Conservation (phyloP, 306 rosid genomes). For the Argentina anserina region DNA sequence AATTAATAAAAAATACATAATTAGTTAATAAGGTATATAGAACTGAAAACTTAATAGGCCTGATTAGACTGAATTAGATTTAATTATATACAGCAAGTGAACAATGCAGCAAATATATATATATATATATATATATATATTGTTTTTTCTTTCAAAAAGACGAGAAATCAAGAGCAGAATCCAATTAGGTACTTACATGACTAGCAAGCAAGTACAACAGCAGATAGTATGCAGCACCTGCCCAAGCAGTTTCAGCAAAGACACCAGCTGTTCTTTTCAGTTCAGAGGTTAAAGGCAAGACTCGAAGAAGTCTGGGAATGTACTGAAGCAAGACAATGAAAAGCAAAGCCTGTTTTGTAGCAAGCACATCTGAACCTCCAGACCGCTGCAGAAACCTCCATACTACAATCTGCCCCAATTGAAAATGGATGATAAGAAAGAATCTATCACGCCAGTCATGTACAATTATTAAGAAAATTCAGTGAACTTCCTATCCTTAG, state of each 20-base stretch:
- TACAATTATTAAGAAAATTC: not conserved
- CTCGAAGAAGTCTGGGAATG: conserved; percentile 78
- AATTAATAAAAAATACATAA: not conserved
- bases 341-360: conserved; percentile 85
- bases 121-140: no score
- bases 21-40: not conserved
- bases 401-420: conserved; percentile 73
- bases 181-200: conserved; percentile 64
- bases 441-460: not conserved
- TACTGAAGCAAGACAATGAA: conserved; percentile 83
- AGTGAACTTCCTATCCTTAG: not conserved
- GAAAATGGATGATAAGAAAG: not conserved
- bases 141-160: no score
- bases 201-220: conserved; percentile 95
- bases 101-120: conserved; percentile 13
- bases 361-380: conserved; percentile 70
- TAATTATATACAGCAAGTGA: conserved; percentile 14
- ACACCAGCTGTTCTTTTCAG: conserved; percentile 95
- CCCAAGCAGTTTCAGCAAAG: conserved; percentile 99
- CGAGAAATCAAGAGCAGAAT: not conserved
- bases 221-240: conserved; percentile 96
- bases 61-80: not conserved
- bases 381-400: conserved; percentile 89
- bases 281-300: conserved; percentile 82
- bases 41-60: conserved; percentile 5